These are phyloP conservation scores for Zasmidium cellare DNA, from an alignment of 2,329 filamentous ascomycete genomes.

Conservation along the genomic window DNA sequence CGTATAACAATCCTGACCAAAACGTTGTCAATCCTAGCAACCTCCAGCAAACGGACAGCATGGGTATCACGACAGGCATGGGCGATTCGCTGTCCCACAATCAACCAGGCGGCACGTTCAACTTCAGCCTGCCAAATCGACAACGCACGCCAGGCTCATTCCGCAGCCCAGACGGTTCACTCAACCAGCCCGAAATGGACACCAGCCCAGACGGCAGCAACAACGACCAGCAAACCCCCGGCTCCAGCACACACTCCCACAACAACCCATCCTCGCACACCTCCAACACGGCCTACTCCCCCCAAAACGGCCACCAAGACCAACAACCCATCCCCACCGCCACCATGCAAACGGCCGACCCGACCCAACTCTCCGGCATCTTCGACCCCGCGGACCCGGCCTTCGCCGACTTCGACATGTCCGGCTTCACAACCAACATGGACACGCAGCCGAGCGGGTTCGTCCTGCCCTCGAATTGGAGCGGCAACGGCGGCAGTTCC, in stretches of 20 bases:
- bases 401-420: slow-evolving; percentile 26
- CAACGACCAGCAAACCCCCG: slow-evolving; percentile 28
- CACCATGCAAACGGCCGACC: slow-evolving; percentile 1
- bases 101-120: not conserved
- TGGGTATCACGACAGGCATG: too few relatives aligned
- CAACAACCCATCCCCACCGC: not conserved
- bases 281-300: slow-evolving; percentile 30
- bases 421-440: slow-evolving; percentile 13
- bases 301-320: slow-evolving; percentile 19
- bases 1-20: slow-evolving; percentile 21
- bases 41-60: not conserved
- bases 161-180: slow-evolving; percentile 5
- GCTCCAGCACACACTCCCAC: slow-evolving; percentile 26
- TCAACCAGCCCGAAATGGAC: slow-evolving; percentile 29
- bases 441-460: slow-evolving; percentile 22
- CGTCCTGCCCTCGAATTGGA: slow-evolving; percentile 21
- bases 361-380: slow-evolving; percentile 10
- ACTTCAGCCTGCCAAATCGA: slow-evolving; percentile 28
- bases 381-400: slow-evolving; percentile 15
- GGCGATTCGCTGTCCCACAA: not conserved
- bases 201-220: slow-evolving; percentile 31
- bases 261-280: slow-evolving; percentile 29
- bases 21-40: slow-evolving; percentile 1
- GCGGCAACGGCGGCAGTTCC: not conserved
- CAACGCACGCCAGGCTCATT: slow-evolving; percentile 25